Base-by-base conservation (phyloP, 805 yeast genomes). In the Candida namnaoensis region DNA sequence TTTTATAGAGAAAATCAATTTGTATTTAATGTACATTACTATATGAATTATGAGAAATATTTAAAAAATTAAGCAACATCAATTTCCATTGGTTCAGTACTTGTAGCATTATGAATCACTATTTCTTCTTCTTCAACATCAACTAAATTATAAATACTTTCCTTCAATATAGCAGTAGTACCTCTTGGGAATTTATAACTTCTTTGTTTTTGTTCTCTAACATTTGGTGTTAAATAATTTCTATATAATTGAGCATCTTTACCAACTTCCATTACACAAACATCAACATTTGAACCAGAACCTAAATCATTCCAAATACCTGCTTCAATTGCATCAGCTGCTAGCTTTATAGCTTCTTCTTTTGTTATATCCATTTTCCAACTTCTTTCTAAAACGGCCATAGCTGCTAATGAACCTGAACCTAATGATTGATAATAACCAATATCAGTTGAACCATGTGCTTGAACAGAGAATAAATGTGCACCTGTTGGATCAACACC, bases 221-320 rank as follows among this genome's bases (percentile, higher is more conserved):
- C 80, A 62, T 93, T 93, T 44, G 99, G 99, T 41, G 88, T 87
- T 60, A 83, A 71, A 72, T 86, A 86, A 65, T 90, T 90, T 67
- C 99, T 79, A 61, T 75, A 69, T 42, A 91, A 72, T 47, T 74
- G 78, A 9, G 98, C 96, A 61, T 87, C 95, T 60, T 86, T 80
- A 47, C 93, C 96, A 35, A 76, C 68, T 66, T 91, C 97, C 95
- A 93, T 88, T 14, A 93, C 98, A 70, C 98, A 93, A 47, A 93
- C 70, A 61, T 93, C 99, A 33, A 93, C 98, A 58, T 93, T 93
- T 27, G 99, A 93, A 61, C 99, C 99, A 1, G 98, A 91, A 39
- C 99, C 99, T 58, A 91, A 76, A 72, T 93, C 99, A 65, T 93
- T 93, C 96, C 96, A 93, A 56, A 93, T 91, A 76, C 99, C 99